phyloP scores from a whole-genome alignment of 2,329 filamentous ascomycete genomes.

The Claviceps pusilla region DNA sequence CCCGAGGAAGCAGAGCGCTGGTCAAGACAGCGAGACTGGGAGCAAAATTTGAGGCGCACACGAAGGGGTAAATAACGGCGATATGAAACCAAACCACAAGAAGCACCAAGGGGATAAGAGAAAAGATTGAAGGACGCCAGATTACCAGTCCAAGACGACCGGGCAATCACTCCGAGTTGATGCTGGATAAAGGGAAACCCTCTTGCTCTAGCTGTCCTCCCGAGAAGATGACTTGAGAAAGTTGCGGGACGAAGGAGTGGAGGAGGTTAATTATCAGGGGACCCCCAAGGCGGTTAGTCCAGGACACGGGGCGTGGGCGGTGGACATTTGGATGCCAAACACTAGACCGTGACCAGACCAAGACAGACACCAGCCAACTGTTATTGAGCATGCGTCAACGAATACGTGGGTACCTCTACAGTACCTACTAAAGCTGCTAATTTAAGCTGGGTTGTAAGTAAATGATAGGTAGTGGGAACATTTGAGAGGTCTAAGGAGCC shows the following conservation, averaged over 20 bases:
- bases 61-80: constrained; percentile 1
- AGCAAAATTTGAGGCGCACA: constrained; percentile 2
- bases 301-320: background rate
- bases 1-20: background rate
- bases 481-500: too few relatives aligned
- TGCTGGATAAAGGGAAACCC: constrained; percentile 3
- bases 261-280: constrained; percentile 7
- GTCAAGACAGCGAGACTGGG: constrained; percentile 1
- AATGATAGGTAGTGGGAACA: too few relatives aligned
- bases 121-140: constrained; percentile 4
- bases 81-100: constrained; percentile 2
- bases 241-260: constrained; percentile 6
- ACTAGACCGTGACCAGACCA: background rate
- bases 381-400: background rate
- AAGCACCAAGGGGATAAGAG: constrained; percentile 1
- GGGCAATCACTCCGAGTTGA: constrained; percentile 4
- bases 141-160: constrained; percentile 3
- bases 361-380: background rate
- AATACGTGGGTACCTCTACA: background rate
- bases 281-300: constrained; percentile 6
- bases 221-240: constrained; percentile 5
- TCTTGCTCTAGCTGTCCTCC: constrained; percentile 4
- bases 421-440: background rate
- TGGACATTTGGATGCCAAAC: background rate
- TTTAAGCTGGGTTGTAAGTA: background rate